These are phyloP conservation scores for Cajanus cajan DNA, from an alignment of 306 rosid genomes.

Conservation along the genomic window DNA sequence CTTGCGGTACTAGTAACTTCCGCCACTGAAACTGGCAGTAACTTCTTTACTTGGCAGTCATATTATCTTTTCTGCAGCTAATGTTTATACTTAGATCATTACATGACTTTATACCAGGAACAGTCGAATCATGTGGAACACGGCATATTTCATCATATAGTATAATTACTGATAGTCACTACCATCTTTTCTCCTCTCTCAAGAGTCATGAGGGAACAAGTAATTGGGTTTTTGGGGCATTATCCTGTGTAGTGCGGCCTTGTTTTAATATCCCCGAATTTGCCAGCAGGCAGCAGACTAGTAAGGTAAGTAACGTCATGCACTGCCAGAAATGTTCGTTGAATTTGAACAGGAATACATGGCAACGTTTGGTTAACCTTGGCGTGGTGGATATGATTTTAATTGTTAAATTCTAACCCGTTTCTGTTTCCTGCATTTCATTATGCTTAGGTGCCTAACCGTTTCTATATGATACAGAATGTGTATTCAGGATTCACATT, in stretches of 20 bases:
- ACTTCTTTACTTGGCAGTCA: not conserved
- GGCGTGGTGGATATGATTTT: constrained; percentile 2
- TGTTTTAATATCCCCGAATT: not conserved
- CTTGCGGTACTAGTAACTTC: not conserved
- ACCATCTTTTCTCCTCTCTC: not conserved
- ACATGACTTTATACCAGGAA: not conserved
- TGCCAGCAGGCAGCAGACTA: not conserved
- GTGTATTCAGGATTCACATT: no score
- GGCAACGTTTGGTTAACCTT: not conserved
- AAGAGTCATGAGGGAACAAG: not conserved
- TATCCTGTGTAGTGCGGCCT: not conserved
- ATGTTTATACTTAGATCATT: not conserved
- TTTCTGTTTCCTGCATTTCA: no score
- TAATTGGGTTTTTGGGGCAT: not conserved
- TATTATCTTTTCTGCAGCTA: not conserved
- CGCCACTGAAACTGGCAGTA: not conserved
- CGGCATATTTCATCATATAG: not conserved
- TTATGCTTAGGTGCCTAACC: no score
- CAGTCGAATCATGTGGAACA: not conserved
- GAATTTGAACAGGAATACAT: not conserved
- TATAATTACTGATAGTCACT: not conserved
- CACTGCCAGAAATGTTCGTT: not conserved
- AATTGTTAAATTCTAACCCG: no score
- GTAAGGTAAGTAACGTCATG: constrained; percentile 1
- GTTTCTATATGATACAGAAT: no score